Conservation (phyloP, 441 rosid species). For the Pelargonium myrrhifolium region DNA sequence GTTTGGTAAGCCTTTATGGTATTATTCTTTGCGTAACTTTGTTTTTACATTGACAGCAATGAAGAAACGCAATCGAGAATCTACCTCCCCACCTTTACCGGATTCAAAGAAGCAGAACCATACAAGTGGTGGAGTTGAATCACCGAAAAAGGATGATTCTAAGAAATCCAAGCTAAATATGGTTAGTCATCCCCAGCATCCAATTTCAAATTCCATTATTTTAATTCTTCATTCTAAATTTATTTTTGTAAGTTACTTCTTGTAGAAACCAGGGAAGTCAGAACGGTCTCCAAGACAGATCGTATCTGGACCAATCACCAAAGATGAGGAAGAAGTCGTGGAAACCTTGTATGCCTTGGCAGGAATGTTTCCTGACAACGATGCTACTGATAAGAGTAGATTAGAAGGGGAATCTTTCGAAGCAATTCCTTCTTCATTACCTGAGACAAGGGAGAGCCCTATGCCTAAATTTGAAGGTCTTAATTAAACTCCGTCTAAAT, state of each 20-base stretch:
- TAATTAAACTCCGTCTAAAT: not conserved
- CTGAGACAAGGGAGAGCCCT: constrained; percentile 27
- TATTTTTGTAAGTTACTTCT: constrained; percentile 16
- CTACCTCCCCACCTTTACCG: constrained; percentile 42
- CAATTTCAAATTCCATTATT: constrained; percentile 17
- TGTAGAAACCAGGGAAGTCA: constrained; percentile 38
- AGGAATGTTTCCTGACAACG: constrained; percentile 47
- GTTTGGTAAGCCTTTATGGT: constrained; percentile 10
- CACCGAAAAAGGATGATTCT: constrained; percentile 30
- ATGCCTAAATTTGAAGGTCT: constrained; percentile 25
- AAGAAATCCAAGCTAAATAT: constrained; percentile 38
- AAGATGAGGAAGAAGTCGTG: constrained; percentile 91
- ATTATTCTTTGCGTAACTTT: constrained; percentile 19
- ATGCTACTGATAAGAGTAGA: constrained; percentile 20
- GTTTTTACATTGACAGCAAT: constrained; percentile 47
- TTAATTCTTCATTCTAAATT: constrained; percentile 15
- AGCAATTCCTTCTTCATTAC: constrained; percentile 24
- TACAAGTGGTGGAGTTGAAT: constrained; percentile 31
- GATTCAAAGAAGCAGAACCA: constrained; percentile 51
- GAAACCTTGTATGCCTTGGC: constrained; percentile 81
- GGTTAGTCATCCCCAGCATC: constrained; percentile 39
- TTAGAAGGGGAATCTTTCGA: constrained; percentile 27
- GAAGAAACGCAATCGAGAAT: constrained; percentile 67
- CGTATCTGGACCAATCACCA: constrained; percentile 55
- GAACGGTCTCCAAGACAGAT: constrained; percentile 29